A percentile compares a stretch with the other conserved stretches of the same genome.
phyloP scores from a whole-genome alignment of 129 eudicot genomes.

The Artemisia tridentata region DNA sequence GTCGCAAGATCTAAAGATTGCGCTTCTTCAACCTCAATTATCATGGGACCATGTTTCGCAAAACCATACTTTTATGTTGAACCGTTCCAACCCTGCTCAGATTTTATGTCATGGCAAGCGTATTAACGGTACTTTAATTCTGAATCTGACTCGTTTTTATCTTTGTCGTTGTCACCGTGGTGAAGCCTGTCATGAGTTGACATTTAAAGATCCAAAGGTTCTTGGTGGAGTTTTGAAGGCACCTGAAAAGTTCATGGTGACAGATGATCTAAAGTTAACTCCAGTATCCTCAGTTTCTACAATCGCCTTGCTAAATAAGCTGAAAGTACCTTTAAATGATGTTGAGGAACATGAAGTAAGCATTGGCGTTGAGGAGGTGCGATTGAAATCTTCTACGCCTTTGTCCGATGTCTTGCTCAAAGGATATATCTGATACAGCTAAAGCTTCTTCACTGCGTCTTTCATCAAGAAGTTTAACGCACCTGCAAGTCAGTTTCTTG shows the following conservation, averaged over 20 bases:
- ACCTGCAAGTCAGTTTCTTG: no score
- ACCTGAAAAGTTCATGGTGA: constrained; percentile 17
- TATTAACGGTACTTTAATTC: no score
- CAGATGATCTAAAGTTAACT: constrained; percentile 19
- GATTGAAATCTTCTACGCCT: neutral
- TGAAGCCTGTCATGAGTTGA: neutral
- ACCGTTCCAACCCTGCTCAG: neutral
- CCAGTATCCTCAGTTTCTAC: constrained; percentile 4
- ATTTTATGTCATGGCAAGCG: no score
- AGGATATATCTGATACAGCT: neutral
- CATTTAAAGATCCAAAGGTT: neutral
- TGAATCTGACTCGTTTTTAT: no score
- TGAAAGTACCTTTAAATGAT: constrained; percentile 15
- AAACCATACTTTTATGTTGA: constrained; percentile 6
- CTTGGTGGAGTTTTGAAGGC: constrained; percentile 10
- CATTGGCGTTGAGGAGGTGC: constrained; percentile 5
- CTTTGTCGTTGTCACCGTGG: no score
- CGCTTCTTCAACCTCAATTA: constrained; percentile 2
- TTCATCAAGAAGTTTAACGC: no score
- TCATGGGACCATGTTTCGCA: neutral
- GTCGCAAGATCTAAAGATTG: neutral
- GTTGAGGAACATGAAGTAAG: constrained; percentile 13
- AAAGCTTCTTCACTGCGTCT: no score
- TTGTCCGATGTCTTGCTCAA: neutral
- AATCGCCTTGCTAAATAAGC: neutral